Evolutionary conservation across 495 filamentous ascomycete genomes (phyloP).

Genomic region (Trichoderma gamsii): DNA sequence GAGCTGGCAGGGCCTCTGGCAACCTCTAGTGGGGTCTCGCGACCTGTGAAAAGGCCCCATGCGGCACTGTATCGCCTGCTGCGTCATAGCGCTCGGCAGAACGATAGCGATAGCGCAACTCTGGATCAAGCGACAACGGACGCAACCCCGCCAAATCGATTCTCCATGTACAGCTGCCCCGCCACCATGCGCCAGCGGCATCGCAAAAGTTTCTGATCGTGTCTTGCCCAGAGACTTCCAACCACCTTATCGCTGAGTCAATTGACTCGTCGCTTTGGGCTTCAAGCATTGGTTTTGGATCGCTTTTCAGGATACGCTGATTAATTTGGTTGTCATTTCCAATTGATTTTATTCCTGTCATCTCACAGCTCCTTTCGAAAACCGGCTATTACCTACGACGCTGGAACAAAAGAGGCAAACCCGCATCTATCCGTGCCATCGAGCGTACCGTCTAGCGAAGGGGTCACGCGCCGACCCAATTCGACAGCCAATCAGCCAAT

Average conservation of each 20-base stretch:
- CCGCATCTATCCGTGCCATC: not conserved
- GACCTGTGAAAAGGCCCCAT: not conserved
- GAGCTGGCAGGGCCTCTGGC: not conserved
- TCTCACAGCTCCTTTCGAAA: not conserved
- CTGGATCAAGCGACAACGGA: constrained; percentile 3
- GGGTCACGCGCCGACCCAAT: not conserved
- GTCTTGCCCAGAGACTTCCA: not conserved
- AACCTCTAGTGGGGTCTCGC: not conserved
- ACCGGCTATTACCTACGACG: not conserved
- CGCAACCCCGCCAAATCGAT: not conserved
- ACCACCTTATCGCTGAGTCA: not conserved
- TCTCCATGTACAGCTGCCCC: not conserved
- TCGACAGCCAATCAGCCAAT: not conserved
- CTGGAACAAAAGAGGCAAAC: not conserved
- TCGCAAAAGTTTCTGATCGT: constrained; percentile 4
- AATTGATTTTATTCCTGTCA: not conserved
- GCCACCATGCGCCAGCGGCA: constrained; percentile 7
- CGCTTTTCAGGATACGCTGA: not conserved
- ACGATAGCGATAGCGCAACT: not conserved
- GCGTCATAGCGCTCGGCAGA: constrained; percentile 1
- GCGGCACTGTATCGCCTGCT: not conserved
- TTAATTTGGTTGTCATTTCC: not conserved
- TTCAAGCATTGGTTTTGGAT: not conserved
- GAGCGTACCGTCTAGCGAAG: not conserved
- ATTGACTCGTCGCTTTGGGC: not conserved